These are phyloP conservation scores for Cystobasidium slooffiae DNA, from an alignment of 1,284 basidiomycete species.

Conservation along the genomic window DNA sequence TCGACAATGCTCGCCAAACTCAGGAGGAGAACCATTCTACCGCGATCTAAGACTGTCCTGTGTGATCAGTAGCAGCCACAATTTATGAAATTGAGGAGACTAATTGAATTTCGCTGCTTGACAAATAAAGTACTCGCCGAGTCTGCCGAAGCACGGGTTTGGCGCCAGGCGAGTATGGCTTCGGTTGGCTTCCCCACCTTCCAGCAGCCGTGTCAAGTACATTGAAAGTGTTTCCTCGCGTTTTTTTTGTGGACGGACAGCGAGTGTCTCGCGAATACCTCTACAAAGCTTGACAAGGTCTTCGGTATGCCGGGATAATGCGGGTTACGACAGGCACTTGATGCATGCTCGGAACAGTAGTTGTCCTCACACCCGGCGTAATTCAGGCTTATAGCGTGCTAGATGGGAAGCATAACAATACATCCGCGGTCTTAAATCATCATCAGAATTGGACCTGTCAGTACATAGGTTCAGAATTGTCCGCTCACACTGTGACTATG, in stretches of 20 bases:
- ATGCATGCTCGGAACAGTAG: constrained; percentile 56
- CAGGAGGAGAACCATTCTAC: constrained; percentile 33
- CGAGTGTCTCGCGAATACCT: constrained; percentile 55
- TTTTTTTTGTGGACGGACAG: not conserved
- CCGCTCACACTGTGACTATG: too few species aligned
- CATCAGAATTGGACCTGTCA: too few species aligned
- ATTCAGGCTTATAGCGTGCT: constrained; percentile 70
- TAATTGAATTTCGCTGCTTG: too few species aligned
- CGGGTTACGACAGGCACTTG: constrained; percentile 64
- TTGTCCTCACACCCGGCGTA: constrained; percentile 71
- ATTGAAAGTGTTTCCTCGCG: constrained; percentile 48
- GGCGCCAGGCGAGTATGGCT: constrained; percentile 45
- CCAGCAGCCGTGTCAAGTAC: constrained; percentile 65
- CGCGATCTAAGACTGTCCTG: constrained; percentile 16
- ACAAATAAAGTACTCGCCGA: too few species aligned
- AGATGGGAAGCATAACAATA: constrained; percentile 55
- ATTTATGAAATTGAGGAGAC: too few species aligned
- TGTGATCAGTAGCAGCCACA: too few species aligned
- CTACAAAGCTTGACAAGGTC: constrained; percentile 64
- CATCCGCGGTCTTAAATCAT: too few species aligned
- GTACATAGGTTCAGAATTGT: too few species aligned
- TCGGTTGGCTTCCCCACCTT: constrained; percentile 52
- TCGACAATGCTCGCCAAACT: constrained; percentile 26
- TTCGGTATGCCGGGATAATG: constrained; percentile 71
- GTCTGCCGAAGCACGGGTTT: constrained; percentile 38